These are phyloP conservation scores for Arthrobotrys iridis DNA, from an alignment of 2,329 filamentous ascomycete species.

Conservation along the genomic window DNA sequence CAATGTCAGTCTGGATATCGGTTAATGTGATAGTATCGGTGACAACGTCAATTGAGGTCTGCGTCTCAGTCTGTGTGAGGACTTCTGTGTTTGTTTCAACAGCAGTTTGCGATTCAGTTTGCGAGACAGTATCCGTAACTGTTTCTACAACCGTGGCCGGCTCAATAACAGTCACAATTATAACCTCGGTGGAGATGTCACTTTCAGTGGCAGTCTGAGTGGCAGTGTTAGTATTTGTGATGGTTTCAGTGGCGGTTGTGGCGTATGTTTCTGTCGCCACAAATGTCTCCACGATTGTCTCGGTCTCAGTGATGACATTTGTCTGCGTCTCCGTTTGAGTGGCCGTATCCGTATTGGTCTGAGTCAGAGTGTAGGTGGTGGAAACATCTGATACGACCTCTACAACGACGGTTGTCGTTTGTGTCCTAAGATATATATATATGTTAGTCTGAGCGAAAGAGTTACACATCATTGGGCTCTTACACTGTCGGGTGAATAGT, in stretches of 20 bases:
- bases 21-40: not conserved
- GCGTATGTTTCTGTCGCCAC: conserved; percentile 21
- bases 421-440: not conserved
- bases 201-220: conserved; percentile 1
- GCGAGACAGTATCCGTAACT: not conserved
- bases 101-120: conserved; percentile 2
- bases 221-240: conserved; percentile 8
- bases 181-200: conserved; percentile 16
- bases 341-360: not conserved
- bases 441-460: too few species aligned
- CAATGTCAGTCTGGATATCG: not conserved
- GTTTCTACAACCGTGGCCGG: conserved; percentile 6
- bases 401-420: conserved; percentile 12
- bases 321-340: conserved; percentile 18
- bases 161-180: not conserved
- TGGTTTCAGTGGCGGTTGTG: conserved; percentile 18
- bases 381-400: conserved; percentile 16
- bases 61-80: conserved; percentile 4
- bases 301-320: conserved; percentile 2
- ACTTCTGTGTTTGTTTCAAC: not conserved
- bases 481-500: conserved; percentile 13
- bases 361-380: conserved; percentile 9
- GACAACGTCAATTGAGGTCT: not conserved
- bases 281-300: conserved; percentile 10
- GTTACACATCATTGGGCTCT: not conserved